Conservation (phyloP, 2,329 filamentous ascomycete species). For the Calonectria multiphialidica region DNA sequence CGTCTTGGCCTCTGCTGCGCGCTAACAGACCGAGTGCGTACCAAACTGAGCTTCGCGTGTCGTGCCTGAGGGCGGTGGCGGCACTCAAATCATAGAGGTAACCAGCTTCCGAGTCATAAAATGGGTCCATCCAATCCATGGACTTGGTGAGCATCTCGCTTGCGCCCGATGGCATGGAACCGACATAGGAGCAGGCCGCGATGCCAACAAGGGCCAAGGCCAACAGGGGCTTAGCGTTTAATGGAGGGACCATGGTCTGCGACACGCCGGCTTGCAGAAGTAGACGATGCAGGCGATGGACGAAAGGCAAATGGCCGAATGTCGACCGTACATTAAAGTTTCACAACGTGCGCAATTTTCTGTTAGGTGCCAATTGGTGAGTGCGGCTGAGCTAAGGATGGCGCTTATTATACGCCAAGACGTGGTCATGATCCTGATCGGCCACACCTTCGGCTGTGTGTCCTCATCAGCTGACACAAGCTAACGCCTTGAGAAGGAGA, state of each 20-base stretch:
- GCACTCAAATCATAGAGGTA: conserved; percentile 65
- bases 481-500: no score
- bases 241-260: neutral
- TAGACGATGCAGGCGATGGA: neutral
- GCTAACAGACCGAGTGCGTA: conserved; percentile 70
- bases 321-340: no score
- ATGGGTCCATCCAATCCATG: conserved; percentile 61
- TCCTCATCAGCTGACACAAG: no score
- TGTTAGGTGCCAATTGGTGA: neutral
- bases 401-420: neutral
- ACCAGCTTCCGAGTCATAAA: conserved; percentile 63
- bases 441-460: neutral
- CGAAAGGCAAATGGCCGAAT: neutral
- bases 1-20: conserved; percentile 63
- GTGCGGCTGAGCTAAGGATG: neutral
- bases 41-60: conserved; percentile 69
- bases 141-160: conserved; percentile 31
- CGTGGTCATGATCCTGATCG: neutral
- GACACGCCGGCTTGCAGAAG: neutral
- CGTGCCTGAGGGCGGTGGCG: conserved; percentile 61
- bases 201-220: neutral
- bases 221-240: neutral
- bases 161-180: conserved; percentile 25
- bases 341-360: neutral
- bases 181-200: neutral